Conservation (phyloP, 345 rosid species). For the Aquilaria yunnanensis region DNA sequence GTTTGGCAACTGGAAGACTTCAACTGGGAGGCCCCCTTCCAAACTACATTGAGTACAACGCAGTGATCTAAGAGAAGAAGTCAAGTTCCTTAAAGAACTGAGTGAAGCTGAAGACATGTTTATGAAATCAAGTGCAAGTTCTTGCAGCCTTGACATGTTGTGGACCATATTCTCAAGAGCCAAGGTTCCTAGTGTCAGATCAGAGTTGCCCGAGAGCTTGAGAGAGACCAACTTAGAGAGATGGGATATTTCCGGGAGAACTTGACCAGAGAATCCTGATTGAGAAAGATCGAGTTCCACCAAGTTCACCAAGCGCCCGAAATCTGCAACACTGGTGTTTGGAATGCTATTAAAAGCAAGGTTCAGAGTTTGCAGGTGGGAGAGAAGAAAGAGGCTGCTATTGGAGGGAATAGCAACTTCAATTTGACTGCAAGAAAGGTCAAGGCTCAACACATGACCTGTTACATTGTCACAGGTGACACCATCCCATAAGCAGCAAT, state of each 20-base stretch:
- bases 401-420: conserved; percentile 3
- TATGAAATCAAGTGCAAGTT: background rate
- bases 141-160: conserved; percentile 10
- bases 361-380: conserved; percentile 16
- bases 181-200: background rate
- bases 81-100: conserved; percentile 8
- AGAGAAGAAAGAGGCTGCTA: conserved; percentile 17
- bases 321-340: background rate
- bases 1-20: conserved; percentile 5
- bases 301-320: conserved; percentile 5
- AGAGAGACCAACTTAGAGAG: conserved; percentile 12
- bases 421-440: conserved; percentile 11
- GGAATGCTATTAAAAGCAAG: conserved; percentile 23
- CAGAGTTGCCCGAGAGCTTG: conserved; percentile 1
- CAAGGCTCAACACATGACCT: conserved; percentile 18
- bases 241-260: conserved; percentile 9
- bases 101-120: background rate
- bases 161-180: background rate
- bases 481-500: conserved; percentile 31
- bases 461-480: conserved; percentile 16
- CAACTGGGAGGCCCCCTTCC: conserved; percentile 11
- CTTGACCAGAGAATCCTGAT: background rate
- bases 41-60: background rate
- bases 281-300: conserved; percentile 8
- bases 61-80: conserved; percentile 9